These are phyloP conservation scores for Xanthoconium purpureum DNA, from an alignment of 768 basidiomycete genomes.

Conservation along the genomic window DNA sequence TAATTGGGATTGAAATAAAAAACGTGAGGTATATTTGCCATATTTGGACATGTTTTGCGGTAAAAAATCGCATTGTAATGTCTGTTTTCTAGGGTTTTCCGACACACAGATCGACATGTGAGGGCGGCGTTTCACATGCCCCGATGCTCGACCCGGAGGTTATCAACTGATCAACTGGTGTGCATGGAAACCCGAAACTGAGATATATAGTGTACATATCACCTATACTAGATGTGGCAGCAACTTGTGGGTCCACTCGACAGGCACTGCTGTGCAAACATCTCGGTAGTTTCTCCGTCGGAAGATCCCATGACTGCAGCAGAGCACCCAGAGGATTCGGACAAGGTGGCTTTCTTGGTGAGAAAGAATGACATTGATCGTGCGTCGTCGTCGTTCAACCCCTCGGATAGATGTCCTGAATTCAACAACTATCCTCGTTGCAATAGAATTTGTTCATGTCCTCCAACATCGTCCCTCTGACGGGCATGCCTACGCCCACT, in stretches of 20 bases:
- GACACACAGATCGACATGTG: too few species aligned
- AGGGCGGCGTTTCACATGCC: too few species aligned
- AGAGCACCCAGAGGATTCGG: constrained; percentile 1
- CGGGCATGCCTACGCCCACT: constrained; percentile 68
- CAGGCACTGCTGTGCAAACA: not conserved
- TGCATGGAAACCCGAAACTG: not conserved
- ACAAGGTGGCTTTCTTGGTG: constrained; percentile 22
- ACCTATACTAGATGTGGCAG: not conserved
- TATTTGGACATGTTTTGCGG: too few species aligned
- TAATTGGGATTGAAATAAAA: too few species aligned
- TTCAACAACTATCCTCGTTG: constrained; percentile 2
- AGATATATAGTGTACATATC: not conserved
- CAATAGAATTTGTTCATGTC: constrained; percentile 47
- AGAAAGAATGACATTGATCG: constrained; percentile 35
- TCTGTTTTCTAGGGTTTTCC: too few species aligned
- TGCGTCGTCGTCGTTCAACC: constrained; percentile 27
- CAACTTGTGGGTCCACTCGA: constrained; percentile 4
- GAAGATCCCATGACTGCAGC: constrained; percentile 21
- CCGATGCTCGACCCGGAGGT: too few species aligned
- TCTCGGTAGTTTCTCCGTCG: not conserved
- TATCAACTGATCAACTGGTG: too few species aligned
- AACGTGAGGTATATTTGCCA: too few species aligned
- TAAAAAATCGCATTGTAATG: too few species aligned
- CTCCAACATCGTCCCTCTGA: constrained; percentile 43
- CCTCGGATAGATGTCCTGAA: constrained; percentile 10